Percentiles rank a stretch among this genome's conserved stretches.
Conservation (phyloP, 208 protist species). For the Trypanosoma lewisi region DNA sequence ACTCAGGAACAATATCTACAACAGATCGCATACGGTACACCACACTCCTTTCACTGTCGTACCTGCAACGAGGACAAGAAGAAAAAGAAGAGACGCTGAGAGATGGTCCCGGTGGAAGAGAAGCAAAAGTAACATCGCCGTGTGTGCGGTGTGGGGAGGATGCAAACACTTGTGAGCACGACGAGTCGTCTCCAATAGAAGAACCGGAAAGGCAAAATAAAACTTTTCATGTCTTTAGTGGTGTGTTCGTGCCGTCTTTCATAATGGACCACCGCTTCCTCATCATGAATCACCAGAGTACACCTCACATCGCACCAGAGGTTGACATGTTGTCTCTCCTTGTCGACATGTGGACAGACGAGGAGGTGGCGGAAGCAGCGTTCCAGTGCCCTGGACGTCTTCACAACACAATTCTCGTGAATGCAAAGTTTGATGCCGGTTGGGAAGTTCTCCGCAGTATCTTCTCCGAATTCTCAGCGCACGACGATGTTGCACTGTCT, state of each 20-base stretch:
- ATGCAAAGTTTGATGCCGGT: conserved; percentile 8
- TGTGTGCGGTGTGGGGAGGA: conserved; percentile 10
- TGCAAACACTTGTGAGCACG: conserved; percentile 2
- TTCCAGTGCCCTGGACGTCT: conserved; percentile 68
- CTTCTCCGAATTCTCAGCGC: conserved; percentile 61
- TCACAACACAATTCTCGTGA: conserved; percentile 61
- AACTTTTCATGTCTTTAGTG: conserved; percentile 23
- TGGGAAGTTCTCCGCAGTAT: conserved; percentile 58
- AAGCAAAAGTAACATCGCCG: neutral
- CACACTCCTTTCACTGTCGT: conserved; percentile 63
- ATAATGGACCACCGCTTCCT: conserved; percentile 61
- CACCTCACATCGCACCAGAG: conserved; percentile 55
- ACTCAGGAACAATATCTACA: conserved; percentile 52
- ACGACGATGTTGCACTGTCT: conserved; percentile 43
- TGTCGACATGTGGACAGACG: conserved; percentile 71
- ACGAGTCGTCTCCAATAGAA: neutral
- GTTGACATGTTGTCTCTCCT: conserved; percentile 79
- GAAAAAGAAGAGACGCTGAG: neutral
- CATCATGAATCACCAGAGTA: conserved; percentile 50
- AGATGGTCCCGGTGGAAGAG: neutral
- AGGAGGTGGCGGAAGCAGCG: conserved; percentile 51
- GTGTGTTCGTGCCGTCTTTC: conserved; percentile 42
- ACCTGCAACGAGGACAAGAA: conserved; percentile 30
- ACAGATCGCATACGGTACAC: conserved; percentile 78
- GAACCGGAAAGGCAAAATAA: neutral